These are phyloP conservation scores for Cunninghamia lanceolata DNA, from an alignment of 75 land plant genomes.

Conservation along the genomic window DNA sequence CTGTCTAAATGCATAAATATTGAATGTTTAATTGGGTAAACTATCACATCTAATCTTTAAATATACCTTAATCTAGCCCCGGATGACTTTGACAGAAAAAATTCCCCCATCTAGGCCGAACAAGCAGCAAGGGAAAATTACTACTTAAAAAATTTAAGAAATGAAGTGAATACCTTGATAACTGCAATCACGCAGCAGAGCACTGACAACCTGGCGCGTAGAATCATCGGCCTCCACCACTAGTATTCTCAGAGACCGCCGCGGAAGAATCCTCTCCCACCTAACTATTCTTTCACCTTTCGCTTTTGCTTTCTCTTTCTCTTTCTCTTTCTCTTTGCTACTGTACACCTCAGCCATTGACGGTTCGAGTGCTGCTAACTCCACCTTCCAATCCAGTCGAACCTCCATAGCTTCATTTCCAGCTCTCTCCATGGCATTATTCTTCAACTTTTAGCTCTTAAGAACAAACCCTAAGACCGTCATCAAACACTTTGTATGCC, in stretches of 20 bases:
- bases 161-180: slow-evolving; percentile 44
- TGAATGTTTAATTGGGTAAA: no score
- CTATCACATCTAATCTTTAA: no score
- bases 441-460: neutral
- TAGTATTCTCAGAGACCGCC: slow-evolving; percentile 52
- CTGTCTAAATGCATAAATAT: no score
- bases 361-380: neutral
- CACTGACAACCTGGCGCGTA: slow-evolving; percentile 68
- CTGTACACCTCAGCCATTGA: neutral
- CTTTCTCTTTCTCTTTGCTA: neutral
- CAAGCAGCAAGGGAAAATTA: no score
- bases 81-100: no score
- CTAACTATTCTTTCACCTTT: slow-evolving; percentile 3
- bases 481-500: neutral
- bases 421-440: neutral
- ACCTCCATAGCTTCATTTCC: neutral
- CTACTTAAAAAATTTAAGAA: neutral
- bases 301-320: neutral
- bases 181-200: slow-evolving; percentile 70
- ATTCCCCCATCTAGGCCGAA: no score
- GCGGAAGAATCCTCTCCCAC: slow-evolving; percentile 67
- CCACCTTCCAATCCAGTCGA: neutral
- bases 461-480: neutral
- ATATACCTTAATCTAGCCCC: no score
- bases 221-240: slow-evolving; percentile 79